Base-by-base conservation (phyloP, 2,329 filamentous ascomycete species). In the Anthostomella pinea region DNA sequence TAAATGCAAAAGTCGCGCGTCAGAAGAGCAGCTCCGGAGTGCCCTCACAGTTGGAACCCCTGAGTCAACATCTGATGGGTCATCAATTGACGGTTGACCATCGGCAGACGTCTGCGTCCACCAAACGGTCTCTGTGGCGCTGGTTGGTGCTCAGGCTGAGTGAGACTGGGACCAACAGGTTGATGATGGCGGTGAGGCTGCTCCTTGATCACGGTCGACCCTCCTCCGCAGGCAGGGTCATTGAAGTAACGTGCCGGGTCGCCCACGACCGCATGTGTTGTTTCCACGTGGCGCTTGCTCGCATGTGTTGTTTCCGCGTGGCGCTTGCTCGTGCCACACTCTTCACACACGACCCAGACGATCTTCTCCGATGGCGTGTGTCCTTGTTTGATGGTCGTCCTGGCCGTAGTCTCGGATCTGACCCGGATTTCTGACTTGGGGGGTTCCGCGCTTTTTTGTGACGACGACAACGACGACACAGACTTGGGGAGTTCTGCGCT, bases 271-370 rank as follows among this genome's bases (percentile, higher is more conserved):
- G 37, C 33, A 11, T 47, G 52, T 14, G 29, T 39, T 5, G 46
- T 46, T 31, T 55, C 49, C 10, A 46, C 42, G 11, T 54, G 50
- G 17, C 52, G 49, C 31, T 49, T 55, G 35, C 51, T 56, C 13
- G 54, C n/a, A n/a, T n/a, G n/a, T n/a, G 40, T 39, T 8, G 46
- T 46, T 31, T 55, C 49, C 10, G 46, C 42, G 11, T 54, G 50
- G 17, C 52, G 49, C 31, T 49, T 55, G 35, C 51, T 56, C 13
- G 54, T 57, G 13, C 54, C 54, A 35, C 57, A 60, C 30, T 59
- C 54, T 31, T 60, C 53, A 32, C 57, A 60, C 8, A 58, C 53
- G n/a, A 58, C 47, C 55, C 57, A 60, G 15, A 58, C 54, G 3
- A 58, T 45, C 15, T 48, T 52, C 21, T 54, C 49, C 15, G 48